Conservation (phyloP, 1,284 basidiomycete species). For the Vanrija sp. region DNA sequence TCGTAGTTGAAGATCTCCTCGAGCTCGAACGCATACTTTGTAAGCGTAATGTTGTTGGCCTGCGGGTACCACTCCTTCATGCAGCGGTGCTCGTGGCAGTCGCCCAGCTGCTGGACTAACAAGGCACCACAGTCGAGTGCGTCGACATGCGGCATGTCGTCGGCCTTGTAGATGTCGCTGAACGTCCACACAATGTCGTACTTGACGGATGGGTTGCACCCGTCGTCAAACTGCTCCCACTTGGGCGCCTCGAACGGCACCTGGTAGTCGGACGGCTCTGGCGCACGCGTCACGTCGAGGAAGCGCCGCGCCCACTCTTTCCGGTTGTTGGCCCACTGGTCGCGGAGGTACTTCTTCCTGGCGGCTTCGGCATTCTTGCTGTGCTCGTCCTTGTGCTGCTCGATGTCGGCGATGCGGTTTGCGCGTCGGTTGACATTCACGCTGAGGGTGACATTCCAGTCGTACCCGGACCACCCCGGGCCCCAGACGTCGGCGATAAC, state of each 20-base stretch:
- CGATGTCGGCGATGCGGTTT: constrained; percentile 29
- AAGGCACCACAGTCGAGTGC: constrained; percentile 43
- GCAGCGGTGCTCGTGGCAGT: constrained; percentile 43
- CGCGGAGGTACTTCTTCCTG: no score
- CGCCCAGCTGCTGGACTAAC: constrained; percentile 48
- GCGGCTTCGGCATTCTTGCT: not conserved
- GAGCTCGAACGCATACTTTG: constrained; percentile 50
- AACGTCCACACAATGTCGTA: constrained; percentile 48
- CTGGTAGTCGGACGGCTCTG: no score
- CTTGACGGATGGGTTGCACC: constrained; percentile 21
- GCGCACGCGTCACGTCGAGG: no score
- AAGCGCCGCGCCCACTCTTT: no score
- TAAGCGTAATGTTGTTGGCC: constrained; percentile 48
- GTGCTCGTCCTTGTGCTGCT: constrained; percentile 13
- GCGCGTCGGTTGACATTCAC: constrained; percentile 40
- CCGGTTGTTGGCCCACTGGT: no score
- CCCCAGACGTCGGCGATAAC: constrained; percentile 47
- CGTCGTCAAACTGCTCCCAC: constrained; percentile 13
- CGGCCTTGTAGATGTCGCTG: constrained; percentile 44
- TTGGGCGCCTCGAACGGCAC: no score
- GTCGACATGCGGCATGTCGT: constrained; percentile 41
- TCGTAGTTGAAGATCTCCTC: constrained; percentile 44
- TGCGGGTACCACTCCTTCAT: constrained; percentile 48
- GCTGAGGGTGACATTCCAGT: constrained; percentile 35
- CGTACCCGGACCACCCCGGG: constrained; percentile 46